A percentile compares a stretch with the other conserved stretches of the same genome.
Evolutionary conservation across 306 rosid genomes (phyloP).

Genomic region (Chamaecrista fasciculata): DNA sequence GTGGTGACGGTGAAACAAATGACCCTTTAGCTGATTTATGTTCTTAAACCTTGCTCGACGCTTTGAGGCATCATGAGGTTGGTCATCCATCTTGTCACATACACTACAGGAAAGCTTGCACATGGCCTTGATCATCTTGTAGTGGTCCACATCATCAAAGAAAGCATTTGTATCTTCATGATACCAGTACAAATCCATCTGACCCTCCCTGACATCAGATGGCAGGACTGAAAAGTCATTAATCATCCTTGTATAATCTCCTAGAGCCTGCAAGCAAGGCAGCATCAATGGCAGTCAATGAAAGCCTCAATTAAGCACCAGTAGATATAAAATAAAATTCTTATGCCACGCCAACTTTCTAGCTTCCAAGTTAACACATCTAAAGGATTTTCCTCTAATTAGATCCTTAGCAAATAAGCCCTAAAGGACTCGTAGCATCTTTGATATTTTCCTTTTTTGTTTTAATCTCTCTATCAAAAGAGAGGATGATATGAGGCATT

Average conservation of each 20-base stretch:
- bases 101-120: slow-evolving; percentile 77
- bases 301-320: not conserved
- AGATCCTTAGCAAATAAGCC: not conserved
- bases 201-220: slow-evolving; percentile 56
- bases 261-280: slow-evolving; percentile 57
- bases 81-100: slow-evolving; percentile 88
- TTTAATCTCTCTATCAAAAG: not conserved
- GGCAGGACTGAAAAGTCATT: slow-evolving; percentile 59
- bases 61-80: slow-evolving; percentile 54
- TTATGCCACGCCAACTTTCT: not conserved
- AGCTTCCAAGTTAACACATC: not conserved
- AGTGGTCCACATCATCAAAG: slow-evolving; percentile 77
- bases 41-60: slow-evolving; percentile 66
- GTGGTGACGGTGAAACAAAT: slow-evolving; percentile 77
- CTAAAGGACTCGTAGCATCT: not conserved
- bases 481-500: not conserved
- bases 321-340: not conserved
- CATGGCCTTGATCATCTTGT: slow-evolving; percentile 78
- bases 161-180: slow-evolving; percentile 69
- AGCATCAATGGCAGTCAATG: slow-evolving; percentile 6
- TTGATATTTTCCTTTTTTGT: not conserved
- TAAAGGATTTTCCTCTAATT: not conserved
- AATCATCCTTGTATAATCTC: slow-evolving; percentile 68
- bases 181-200: slow-evolving; percentile 66
- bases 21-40: slow-evolving; percentile 87